Conservation (phyloP, 176 grass and related monocot genomes). For the Melocanna baccifera region DNA sequence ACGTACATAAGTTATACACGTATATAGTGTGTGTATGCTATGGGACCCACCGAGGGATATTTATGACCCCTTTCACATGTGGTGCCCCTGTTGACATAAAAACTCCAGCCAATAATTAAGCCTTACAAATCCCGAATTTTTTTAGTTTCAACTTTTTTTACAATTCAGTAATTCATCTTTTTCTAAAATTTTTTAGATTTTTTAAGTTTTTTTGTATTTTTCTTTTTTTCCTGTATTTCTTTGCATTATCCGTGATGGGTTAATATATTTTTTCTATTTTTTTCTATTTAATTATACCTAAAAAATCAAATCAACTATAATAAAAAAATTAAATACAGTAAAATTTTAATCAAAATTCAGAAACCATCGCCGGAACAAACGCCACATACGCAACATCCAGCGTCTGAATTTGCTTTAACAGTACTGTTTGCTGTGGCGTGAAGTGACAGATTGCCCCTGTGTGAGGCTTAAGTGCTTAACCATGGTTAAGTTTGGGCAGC, state of each 20-base stretch:
- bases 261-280: too few relatives aligned
- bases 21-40: not conserved
- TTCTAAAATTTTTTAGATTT: too few relatives aligned
- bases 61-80: slow-evolving; percentile 41
- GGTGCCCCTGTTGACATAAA: slow-evolving; percentile 4
- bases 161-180: too few relatives aligned
- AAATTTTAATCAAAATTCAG: too few relatives aligned
- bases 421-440: not conserved
- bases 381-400: not conserved
- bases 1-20: not conserved
- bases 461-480: slow-evolving; percentile 34
- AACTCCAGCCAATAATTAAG: slow-evolving; percentile 16
- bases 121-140: not conserved
- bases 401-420: slow-evolving; percentile 25
- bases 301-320: too few relatives aligned
- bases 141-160: too few relatives aligned
- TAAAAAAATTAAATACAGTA: too few relatives aligned
- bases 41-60: slow-evolving; percentile 33
- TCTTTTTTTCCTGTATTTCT: too few relatives aligned
- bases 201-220: too few relatives aligned
- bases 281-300: too few relatives aligned
- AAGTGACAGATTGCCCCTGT: slow-evolving; percentile 15
- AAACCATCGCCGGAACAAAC: too few relatives aligned
- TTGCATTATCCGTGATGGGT: too few relatives aligned
- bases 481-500: slow-evolving; percentile 31